Base-by-base conservation (phyloP, 2,329 filamentous ascomycete species). In the Cercospora sp. region DNA sequence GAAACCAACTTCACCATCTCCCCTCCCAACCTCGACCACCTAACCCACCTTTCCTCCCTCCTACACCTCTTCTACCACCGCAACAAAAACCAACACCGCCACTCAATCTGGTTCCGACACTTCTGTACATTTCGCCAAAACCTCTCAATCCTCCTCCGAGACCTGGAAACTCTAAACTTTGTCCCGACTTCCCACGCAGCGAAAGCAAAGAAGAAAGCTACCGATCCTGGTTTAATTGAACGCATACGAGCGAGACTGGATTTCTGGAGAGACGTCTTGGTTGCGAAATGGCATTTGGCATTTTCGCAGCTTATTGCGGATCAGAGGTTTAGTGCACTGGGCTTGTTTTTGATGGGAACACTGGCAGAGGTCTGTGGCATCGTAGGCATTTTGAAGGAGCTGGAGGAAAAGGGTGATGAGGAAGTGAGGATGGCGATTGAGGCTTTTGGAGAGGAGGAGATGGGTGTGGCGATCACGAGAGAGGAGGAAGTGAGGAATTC, bases 21-120 rank as follows among this genome's bases (percentile, higher is more conserved):
- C 18, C 20, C 28, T 18, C 20, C 55, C n/a, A 42, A 55, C 16
- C 60, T 62, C 9, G 1, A 42, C 6, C 28, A 64, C 3, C 67
- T 72, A 8, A 12, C 60, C 13, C 70, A 69, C n/a, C 76, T 84
- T 75, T 67, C 81, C 75, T 73, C 86, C 60, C 80, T 94, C 58
- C 87, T 97, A 55, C 84, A 90, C 75, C 86, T 91, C 72, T 87
- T 96, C 74, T 87, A 90, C 79, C 89, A 92, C 77, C 92, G 93
- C 75, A 95, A 97, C 83, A 90, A 89, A 77, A 98, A 97, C 81
- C 94, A 98, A 81, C 94, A 98, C 79, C 89, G 89, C 65, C 84
- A 86, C 70, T 87, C 89, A 31, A 87, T 88, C 76, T 99, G 94
- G 94, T 98, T 91, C 88, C 87, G 88, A 74, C 83, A 83, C 75